Percentiles rank a stretch among this genome's conserved stretches.
Conservation (phyloP, 176 grass and related monocot species). For the Raddia distichophylla region DNA sequence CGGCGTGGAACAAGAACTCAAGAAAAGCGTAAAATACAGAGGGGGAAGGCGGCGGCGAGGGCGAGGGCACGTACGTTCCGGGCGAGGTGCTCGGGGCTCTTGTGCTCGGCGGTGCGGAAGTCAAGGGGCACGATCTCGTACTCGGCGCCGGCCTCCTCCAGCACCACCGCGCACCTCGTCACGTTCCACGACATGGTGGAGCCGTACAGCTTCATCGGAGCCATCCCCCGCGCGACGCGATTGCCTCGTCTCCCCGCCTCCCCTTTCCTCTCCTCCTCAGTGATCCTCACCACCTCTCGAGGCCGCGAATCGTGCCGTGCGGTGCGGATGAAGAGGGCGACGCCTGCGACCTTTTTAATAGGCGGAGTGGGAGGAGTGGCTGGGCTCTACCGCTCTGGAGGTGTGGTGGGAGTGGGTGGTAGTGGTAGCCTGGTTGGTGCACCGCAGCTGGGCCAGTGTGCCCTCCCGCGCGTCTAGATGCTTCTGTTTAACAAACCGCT, state of each 20-base stretch:
- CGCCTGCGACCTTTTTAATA: conserved; percentile 31
- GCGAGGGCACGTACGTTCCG: conserved; percentile 45
- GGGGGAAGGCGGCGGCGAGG: not conserved
- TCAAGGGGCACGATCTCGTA: conserved; percentile 70
- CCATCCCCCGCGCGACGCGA: conserved; percentile 28
- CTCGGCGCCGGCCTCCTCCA: conserved; percentile 63
- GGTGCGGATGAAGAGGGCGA: not conserved
- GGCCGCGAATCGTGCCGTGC: not conserved
- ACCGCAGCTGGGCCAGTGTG: not conserved
- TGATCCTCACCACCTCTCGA: too few species aligned
- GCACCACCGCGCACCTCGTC: conserved; percentile 42
- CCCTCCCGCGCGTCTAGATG: not conserved
- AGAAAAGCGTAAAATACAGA: not conserved
- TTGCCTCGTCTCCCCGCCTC: not conserved
- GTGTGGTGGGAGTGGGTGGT: not conserved
- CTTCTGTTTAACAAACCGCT: not conserved
- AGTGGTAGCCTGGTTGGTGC: not conserved
- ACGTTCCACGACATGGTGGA: conserved; percentile 59
- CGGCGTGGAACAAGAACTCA: not conserved
- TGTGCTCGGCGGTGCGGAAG: conserved; percentile 65
- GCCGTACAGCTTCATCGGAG: conserved; percentile 69
- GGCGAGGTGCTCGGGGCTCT: conserved; percentile 63
- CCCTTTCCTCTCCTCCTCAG: not conserved
- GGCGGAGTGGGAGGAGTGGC: not conserved
- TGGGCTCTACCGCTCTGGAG: too few species aligned